phyloP scores from a whole-genome alignment of 228 moss, liverwort and hornwort species.

The Sphagnum fallax region DNA sequence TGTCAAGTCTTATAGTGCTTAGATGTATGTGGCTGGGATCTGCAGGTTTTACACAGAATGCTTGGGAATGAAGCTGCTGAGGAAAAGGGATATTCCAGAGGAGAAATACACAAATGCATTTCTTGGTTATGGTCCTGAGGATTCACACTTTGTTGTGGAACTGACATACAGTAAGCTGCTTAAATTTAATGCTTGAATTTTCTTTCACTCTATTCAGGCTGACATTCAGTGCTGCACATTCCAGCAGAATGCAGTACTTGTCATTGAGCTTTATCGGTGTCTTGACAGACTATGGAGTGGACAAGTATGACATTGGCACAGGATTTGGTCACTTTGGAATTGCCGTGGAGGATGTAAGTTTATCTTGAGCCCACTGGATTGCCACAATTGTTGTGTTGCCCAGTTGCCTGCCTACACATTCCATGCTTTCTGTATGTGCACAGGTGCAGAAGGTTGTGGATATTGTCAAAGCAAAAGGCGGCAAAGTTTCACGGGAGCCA shows the following conservation, averaged over 20 bases:
- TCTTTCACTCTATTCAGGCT: too few relatives aligned
- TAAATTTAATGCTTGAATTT: too few relatives aligned
- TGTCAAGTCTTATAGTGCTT: background rate
- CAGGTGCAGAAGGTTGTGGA: slow-evolving; percentile 66
- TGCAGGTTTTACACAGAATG: slow-evolving; percentile 63
- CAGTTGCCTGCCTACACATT: background rate
- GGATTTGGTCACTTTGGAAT: slow-evolving; percentile 64
- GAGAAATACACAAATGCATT: slow-evolving; percentile 65
- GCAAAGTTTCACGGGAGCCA: slow-evolving; percentile 51
- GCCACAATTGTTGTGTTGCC: background rate
- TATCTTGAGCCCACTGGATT: too few relatives aligned
- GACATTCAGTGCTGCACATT: too few relatives aligned
- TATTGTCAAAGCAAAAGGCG: slow-evolving; percentile 52
- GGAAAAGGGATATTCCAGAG: slow-evolving; percentile 57
- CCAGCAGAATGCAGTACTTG: too few relatives aligned
- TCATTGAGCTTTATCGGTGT: too few relatives aligned
- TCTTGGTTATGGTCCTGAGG: slow-evolving; percentile 61
- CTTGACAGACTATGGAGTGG: slow-evolving; percentile 58
- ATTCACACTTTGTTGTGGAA: slow-evolving; percentile 64
- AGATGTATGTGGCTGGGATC: background rate
- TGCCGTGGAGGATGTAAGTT: slow-evolving; percentile 60
- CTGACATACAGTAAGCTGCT: slow-evolving; percentile 52
- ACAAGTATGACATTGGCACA: slow-evolving; percentile 64
- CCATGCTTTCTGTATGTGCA: background rate
- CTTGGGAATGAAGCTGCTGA: slow-evolving; percentile 63